phyloP scores from a whole-genome alignment of 2,329 filamentous ascomycete genomes.

The Paracorniculantispora psalliotae region DNA sequence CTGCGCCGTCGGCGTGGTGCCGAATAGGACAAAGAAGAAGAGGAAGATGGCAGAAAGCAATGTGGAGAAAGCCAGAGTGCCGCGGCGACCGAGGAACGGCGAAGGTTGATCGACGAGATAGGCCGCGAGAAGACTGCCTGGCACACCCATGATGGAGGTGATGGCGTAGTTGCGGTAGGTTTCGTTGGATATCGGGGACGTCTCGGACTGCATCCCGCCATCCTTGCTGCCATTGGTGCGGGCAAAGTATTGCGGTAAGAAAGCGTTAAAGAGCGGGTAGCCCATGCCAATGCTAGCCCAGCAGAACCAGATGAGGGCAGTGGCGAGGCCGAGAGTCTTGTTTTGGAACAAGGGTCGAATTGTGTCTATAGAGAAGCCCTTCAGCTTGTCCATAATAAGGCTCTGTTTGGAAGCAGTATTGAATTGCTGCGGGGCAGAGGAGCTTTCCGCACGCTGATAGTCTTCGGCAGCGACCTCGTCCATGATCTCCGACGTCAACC shows the following conservation, averaged over 20 bases:
- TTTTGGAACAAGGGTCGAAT: constrained; percentile 61
- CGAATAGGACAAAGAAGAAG: constrained; percentile 60
- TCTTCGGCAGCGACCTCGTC: constrained; percentile 48
- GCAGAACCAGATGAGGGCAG: constrained; percentile 64
- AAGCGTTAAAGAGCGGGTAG: constrained; percentile 84
- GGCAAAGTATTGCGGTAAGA: constrained; percentile 80
- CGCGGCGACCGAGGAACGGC: constrained; percentile 61
- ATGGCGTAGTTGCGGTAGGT: constrained; percentile 81
- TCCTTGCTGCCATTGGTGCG: constrained; percentile 40
- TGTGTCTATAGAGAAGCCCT: constrained; percentile 61
- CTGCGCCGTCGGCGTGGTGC: constrained; percentile 51
- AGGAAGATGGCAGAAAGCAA: constrained; percentile 63
- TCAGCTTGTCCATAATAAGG: constrained; percentile 54
- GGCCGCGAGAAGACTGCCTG: constrained; percentile 69
- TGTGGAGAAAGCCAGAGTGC: constrained; percentile 65
- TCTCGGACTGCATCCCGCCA: constrained; percentile 25
- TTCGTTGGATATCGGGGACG: constrained; percentile 36
- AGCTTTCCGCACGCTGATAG: constrained; percentile 23
- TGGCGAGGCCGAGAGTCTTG: constrained; percentile 47
- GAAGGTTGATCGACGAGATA: constrained; percentile 64
- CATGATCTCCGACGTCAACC: constrained; percentile 68
- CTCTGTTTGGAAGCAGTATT: constrained; percentile 23
- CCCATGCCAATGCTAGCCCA: constrained; percentile 83
- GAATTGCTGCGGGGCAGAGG: constrained; percentile 11
- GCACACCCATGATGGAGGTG: constrained; percentile 70